Conservation (phyloP, 2,329 filamentous ascomycete species). For the Paecilomyces fulvus region DNA sequence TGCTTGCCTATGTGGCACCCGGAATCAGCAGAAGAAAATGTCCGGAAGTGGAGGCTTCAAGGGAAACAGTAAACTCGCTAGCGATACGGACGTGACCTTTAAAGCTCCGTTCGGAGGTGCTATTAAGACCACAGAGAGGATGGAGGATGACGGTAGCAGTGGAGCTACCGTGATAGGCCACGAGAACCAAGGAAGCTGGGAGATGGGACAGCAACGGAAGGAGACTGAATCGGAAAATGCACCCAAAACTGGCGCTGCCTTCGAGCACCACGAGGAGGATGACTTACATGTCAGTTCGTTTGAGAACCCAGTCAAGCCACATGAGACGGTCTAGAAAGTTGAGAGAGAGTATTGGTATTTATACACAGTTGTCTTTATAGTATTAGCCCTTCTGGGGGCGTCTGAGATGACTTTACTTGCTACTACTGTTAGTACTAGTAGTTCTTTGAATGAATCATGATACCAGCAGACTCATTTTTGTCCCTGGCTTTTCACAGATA, state of each 20-base stretch:
- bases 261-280: conserved; percentile 37
- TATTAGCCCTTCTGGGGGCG: not conserved
- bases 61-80: conserved; percentile 45
- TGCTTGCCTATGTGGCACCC: conserved; percentile 38
- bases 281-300: conserved; percentile 27
- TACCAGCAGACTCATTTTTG: not conserved
- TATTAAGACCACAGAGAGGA: conserved; percentile 22
- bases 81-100: conserved; percentile 45
- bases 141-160: conserved; percentile 9
- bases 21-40: conserved; percentile 34
- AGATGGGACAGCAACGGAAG: conserved; percentile 35
- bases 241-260: conserved; percentile 25
- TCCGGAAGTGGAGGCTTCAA: conserved; percentile 48
- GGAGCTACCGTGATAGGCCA: conserved; percentile 30
- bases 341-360: not conserved
- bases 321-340: conserved; percentile 40
- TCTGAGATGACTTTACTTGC: not conserved
- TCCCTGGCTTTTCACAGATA: not conserved
- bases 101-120: conserved; percentile 32
- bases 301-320: conserved; percentile 36
- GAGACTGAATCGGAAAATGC: conserved; percentile 13
- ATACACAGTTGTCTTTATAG: not conserved
- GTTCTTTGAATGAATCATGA: not conserved
- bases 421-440: not conserved
- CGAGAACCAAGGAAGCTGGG: conserved; percentile 51